Evolutionary conservation across 2,329 filamentous ascomycete species (phyloP), one percentile per base, ranked within the genome.

Genomic region (Exophiala dermatitidis): DNA sequence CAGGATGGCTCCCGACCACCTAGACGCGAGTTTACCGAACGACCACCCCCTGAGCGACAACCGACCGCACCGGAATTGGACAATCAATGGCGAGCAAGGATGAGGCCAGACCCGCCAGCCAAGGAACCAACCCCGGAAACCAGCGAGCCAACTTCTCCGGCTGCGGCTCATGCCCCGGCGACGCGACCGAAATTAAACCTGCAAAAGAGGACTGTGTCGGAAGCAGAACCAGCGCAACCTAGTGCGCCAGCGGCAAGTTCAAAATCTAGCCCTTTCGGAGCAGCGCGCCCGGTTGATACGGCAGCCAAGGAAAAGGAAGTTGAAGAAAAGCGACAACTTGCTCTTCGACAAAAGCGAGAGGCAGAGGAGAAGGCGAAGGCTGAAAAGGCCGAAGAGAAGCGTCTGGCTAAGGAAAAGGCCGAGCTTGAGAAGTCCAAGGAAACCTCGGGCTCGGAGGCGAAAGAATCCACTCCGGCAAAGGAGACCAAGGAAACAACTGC

Each of bases 251-350:
- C 68, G 12, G 67, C 73, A 31, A 86, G 93, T 65, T 76, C 87
- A 40, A 97, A 96, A 76, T 80, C 90, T 29, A 97, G 86, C 70
- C 90, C 90, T 38, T 98, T 98, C 68, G 93, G 93, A 65, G 90
- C 87, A 57, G 93, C 93, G 52, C 84, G 86, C 58, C 93, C 93
- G 51, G 95, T 97, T 64, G 90, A 98, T 72, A 97, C 91, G 44
- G 87, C 88, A 43, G 81, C 90, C 9, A 84, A 88, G 61, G 91
- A 97, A 74, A 85, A 84, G 64, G 85, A 94, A 69, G 83, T 98
- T 53, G 91, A 94, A 65, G 89, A 95, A 74, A 95, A 89, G 78
- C 81, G 86, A 61, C 77, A 86, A 65, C 77, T 87, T 54, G 79
- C 81, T 4, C 59, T 90, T 29, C 83, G 83, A 60, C 84, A 93